Base-by-base conservation (phyloP, 2,329 filamentous ascomycete species). In the Aureobasidium mangrovei region DNA sequence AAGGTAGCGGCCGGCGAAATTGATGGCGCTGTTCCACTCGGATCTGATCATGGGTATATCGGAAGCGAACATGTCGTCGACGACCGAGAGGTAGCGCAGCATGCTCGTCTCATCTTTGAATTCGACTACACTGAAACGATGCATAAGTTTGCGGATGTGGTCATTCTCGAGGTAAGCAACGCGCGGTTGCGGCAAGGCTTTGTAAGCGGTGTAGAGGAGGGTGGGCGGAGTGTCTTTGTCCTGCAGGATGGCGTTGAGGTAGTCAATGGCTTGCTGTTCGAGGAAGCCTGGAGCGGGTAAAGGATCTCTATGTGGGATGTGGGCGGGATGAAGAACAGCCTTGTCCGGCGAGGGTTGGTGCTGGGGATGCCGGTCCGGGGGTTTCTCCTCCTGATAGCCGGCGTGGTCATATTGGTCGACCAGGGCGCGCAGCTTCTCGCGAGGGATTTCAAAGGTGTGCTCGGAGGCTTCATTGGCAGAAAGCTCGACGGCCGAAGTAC, bases 21-120 rank as follows among this genome's bases (percentile, higher is more conserved):
- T 79, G 49, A 96, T 81, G 36, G 90, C 91, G 38, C 82, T 83
- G 58, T 88, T 95, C 91, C 91, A 98, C 64, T 95, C 82, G 0
- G 75, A 71, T 4, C 71, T 73, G 0, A 76, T 79, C 54, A 97
- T 73, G 0, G 83, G 78, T 42, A 95, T 80, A 2, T 82, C 80
- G n/a, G 82, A 79, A 52, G 77, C 77, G 62, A 88, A 85, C 72
- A 94, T 85, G 63, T 98, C 91, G 59, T 91, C 83, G 18, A 97
- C 77, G 27, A 96, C 74, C 4, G 83, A 82, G 59, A 96, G 84
- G 69, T 91, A 97, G 53, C 88, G 84, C 62, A 87, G 74, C 85
- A 90, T 94, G 44, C 82, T 77, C 59, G 70, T 74, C 12, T 77
- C 68, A 18, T 32, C 49, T 49, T 61, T 64, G 51, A 56, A 60